Conservation (phyloP, 139 green algal species). For the Tetradesmus obliquus region DNA sequence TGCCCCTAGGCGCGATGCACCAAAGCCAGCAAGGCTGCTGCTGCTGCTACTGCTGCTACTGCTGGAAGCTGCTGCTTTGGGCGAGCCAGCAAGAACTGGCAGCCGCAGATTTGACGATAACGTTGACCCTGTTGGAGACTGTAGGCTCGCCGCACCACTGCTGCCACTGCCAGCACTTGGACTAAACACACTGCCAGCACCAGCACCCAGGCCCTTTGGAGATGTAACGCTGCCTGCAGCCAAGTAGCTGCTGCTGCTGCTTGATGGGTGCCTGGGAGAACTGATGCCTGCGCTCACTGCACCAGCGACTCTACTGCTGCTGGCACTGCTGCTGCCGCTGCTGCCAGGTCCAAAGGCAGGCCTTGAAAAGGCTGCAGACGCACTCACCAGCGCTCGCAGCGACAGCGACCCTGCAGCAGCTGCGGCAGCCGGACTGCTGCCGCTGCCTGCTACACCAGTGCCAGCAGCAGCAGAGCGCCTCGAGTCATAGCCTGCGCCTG, state of each 20-base stretch:
- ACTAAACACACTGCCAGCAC: background rate
- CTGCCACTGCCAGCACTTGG: background rate
- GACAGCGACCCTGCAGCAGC: background rate
- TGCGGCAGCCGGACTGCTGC: background rate
- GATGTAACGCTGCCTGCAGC: background rate
- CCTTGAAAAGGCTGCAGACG: background rate
- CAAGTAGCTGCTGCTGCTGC: slow-evolving; percentile 15
- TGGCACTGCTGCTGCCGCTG: background rate
- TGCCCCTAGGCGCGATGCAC: background rate
- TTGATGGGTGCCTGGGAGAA: background rate
- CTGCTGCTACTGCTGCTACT: slow-evolving; percentile 6
- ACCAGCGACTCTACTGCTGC: background rate
- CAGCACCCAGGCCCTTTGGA: background rate
- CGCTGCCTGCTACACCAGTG: background rate
- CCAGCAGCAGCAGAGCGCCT: background rate
- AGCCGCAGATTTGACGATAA: slow-evolving; percentile 2
- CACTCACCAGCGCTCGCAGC: background rate
- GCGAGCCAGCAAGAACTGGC: slow-evolving; percentile 38
- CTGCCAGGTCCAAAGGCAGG: background rate
- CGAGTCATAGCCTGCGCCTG: background rate
- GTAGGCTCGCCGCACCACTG: background rate
- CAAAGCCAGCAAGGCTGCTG: background rate
- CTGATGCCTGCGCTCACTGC: background rate
- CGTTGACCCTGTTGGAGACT: slow-evolving; percentile 21
- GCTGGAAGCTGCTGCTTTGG: slow-evolving; percentile 2